Evolutionary conservation across 176 grass and related monocot species (phyloP).

Genomic region (Hordeum marinum): DNA sequence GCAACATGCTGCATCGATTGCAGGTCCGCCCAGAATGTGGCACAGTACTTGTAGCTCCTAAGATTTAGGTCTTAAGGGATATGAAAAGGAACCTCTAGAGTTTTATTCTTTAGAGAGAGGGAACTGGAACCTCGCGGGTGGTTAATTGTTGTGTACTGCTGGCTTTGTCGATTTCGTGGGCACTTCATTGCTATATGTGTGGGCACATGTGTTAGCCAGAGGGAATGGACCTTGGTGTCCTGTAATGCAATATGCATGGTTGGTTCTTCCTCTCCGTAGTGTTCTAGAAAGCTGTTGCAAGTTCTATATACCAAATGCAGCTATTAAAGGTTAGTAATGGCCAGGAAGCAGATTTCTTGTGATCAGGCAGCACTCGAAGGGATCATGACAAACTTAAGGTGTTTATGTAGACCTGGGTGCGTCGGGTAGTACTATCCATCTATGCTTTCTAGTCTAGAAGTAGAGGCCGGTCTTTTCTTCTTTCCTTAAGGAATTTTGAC

Average conservation of each 20-base stretch:
- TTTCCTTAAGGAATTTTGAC: neutral
- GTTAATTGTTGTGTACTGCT: neutral
- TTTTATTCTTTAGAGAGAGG: neutral
- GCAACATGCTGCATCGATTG: neutral
- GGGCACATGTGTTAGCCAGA: neutral
- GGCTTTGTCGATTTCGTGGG: neutral
- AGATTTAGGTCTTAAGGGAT: neutral
- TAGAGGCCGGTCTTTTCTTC: neutral
- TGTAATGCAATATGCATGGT: neutral
- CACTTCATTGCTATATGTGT: neutral
- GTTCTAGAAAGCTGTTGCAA: neutral
- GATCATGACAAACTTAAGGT: neutral
- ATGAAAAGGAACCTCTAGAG: conserved; percentile 15
- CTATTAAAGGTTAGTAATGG: neutral
- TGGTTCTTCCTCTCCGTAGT: neutral
- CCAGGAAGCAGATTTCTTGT: neutral
- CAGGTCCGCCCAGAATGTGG: neutral
- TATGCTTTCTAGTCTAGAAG: neutral
- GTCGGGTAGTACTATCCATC: neutral
- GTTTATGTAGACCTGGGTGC: neutral
- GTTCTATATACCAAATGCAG: neutral
- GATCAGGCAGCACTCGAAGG: neutral
- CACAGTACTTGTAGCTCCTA: conserved; percentile 2
- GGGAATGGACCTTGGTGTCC: neutral
- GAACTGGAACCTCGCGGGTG: neutral